Evolutionary conservation across 2,329 filamentous ascomycete species (phyloP).

Genomic region (Penicillium sp.): DNA sequence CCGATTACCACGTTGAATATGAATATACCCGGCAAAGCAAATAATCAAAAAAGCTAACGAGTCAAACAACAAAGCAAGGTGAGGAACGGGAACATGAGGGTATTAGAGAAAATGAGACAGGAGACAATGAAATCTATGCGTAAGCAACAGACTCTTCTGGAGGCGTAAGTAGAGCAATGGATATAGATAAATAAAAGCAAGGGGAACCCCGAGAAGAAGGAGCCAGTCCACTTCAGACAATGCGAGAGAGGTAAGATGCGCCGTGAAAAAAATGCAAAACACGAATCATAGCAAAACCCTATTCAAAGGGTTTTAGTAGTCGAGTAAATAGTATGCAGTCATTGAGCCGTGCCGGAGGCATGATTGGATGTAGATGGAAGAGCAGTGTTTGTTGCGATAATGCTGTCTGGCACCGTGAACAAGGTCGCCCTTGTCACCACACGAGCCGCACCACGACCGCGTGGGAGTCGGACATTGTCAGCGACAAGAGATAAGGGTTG

Average conservation of each 20-base stretch:
- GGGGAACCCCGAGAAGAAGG: conserved; percentile 10
- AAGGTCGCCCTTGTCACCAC: conserved; percentile 17
- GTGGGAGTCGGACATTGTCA: conserved; percentile 23
- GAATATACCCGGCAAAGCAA: background rate
- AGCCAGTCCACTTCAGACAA: conserved; percentile 20
- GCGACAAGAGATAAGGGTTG: conserved; percentile 35
- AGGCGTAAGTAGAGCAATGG: background rate
- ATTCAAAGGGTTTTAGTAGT: conserved; percentile 1
- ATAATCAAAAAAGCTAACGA: background rate
- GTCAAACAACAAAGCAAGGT: background rate
- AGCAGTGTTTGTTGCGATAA: conserved; percentile 21
- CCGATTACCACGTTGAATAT: background rate
- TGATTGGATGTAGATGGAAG: conserved; percentile 26
- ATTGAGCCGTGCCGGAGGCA: conserved; percentile 31
- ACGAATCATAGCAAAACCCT: conserved; percentile 3
- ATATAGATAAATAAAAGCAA: conserved; percentile 2
- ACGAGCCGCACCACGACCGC: conserved; percentile 19
- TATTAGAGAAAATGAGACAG: conserved; percentile 7
- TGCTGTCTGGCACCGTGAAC: conserved; percentile 23
- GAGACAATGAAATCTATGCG: conserved; percentile 6
- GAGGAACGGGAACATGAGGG: background rate
- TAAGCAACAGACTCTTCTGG: background rate
- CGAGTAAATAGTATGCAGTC: conserved; percentile 1
- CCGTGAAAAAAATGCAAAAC: conserved; percentile 17
- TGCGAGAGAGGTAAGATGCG: conserved; percentile 10